phyloP scores from a whole-genome alignment of 108 stramenopile species.

The Cyclotella cryptica region DNA sequence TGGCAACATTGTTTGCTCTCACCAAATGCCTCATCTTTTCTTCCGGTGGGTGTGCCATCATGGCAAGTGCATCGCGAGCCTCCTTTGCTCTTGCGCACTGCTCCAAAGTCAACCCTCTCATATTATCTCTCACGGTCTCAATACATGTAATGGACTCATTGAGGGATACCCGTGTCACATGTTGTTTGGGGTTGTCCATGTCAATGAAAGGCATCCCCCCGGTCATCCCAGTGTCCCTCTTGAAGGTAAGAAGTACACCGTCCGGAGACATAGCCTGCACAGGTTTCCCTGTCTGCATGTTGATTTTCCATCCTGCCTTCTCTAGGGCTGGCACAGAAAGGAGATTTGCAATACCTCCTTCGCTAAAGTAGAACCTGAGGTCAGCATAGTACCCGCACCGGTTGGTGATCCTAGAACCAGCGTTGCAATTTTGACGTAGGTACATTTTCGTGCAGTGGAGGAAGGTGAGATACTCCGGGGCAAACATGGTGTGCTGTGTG shows the following conservation, averaged over 20 bases:
- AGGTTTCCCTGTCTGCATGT: not conserved
- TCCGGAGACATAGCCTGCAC: not conserved
- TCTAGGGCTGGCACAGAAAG: too few relatives aligned
- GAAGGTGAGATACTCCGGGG: not conserved
- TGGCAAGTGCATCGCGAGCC: too few relatives aligned
- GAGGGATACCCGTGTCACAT: not conserved
- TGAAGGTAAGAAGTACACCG: not conserved
- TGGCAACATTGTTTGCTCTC: too few relatives aligned
- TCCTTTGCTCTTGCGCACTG: not conserved
- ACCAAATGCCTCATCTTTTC: too few relatives aligned
- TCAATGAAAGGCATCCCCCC: constrained; percentile 3
- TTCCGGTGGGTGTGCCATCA: too few relatives aligned
- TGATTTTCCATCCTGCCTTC: constrained; percentile 7
- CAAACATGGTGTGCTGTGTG: not conserved
- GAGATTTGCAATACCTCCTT: too few relatives aligned
- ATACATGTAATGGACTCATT: not conserved
- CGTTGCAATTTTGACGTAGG: constrained; percentile 11
- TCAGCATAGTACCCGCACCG: not conserved
- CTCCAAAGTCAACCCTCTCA: not conserved
- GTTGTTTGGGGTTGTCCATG: not conserved
- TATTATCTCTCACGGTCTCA: too few relatives aligned
- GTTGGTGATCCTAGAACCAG: constrained; percentile 4
- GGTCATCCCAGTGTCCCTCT: not conserved
- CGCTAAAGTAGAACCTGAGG: not conserved
- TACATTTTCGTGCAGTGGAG: not conserved